These are phyloP conservation scores for Aspergillus bombycis DNA, from an alignment of 2,329 filamentous ascomycete genomes.

Conservation along the genomic window DNA sequence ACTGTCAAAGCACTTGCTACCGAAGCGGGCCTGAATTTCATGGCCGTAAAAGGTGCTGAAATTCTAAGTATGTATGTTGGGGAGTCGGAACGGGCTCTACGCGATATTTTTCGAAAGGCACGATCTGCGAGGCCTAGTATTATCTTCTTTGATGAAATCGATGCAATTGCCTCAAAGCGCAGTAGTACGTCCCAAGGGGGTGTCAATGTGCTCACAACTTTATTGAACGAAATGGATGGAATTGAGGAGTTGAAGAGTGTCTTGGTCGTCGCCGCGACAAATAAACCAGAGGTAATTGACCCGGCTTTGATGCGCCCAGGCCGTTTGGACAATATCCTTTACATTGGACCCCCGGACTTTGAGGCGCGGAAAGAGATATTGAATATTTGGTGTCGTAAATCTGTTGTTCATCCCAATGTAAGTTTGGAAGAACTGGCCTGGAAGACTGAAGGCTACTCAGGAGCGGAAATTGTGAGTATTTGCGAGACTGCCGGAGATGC, in stretches of 20 bases:
- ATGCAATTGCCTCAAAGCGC: slow-evolving; percentile 72
- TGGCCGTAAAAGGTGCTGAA: slow-evolving; percentile 91
- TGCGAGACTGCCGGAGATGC: slow-evolving; percentile 56
- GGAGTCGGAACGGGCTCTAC: slow-evolving; percentile 83
- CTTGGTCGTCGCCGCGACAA: slow-evolving; percentile 86
- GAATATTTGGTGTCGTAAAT: slow-evolving; percentile 64
- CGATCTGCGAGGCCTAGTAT: slow-evolving; percentile 85
- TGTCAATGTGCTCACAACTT: slow-evolving; percentile 83
- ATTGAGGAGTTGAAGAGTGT: slow-evolving; percentile 84
- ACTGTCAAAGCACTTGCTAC: slow-evolving; percentile 89
- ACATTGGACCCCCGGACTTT: slow-evolving; percentile 78
- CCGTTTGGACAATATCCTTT: slow-evolving; percentile 81
- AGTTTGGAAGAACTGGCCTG: slow-evolving; percentile 66
- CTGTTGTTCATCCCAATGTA: slow-evolving; percentile 65
- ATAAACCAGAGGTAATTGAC: slow-evolving; percentile 84
- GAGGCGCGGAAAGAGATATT: slow-evolving; percentile 78
- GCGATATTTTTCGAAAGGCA: slow-evolving; percentile 84
- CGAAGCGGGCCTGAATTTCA: slow-evolving; percentile 88
- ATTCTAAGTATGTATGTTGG: slow-evolving; percentile 96
- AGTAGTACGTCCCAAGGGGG: slow-evolving; percentile 53
- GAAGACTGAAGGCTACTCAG: slow-evolving; percentile 76
- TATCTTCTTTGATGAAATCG: slow-evolving; percentile 97
- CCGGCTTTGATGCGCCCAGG: slow-evolving; percentile 83
- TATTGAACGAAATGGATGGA: slow-evolving; percentile 94
- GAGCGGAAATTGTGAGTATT: slow-evolving; percentile 75